A percentile compares a stretch with the other conserved stretches of the same genome.
Evolutionary conservation across 257 asterid species (phyloP).

Genomic region (Rubia yunnanensis): DNA sequence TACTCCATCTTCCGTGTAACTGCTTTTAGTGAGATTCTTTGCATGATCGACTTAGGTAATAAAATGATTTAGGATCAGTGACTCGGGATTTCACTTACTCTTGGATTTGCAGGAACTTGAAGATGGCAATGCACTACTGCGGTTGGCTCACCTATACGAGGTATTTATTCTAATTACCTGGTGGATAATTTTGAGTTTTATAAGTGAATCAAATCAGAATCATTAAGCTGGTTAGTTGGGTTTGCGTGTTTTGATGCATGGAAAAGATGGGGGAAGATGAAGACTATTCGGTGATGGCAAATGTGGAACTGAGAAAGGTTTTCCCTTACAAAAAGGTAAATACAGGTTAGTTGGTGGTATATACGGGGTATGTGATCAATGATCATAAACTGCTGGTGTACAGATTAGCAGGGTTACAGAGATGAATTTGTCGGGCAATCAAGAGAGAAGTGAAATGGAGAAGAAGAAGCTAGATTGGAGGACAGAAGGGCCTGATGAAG

Average conservation of each 20-base stretch:
- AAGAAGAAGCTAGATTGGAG: conserved; percentile 56
- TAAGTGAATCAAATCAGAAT: background rate
- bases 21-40: background rate
- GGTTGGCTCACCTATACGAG: conserved; percentile 84
- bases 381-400: background rate
- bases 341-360: background rate
- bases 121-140: conserved; percentile 57
- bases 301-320: conserved; percentile 64
- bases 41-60: background rate
- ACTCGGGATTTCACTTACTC: background rate
- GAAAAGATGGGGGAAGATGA: conserved; percentile 61
- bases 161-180: conserved; percentile 21
- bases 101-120: conserved; percentile 50
- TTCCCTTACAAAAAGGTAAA: conserved; percentile 27
- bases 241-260: conserved; percentile 16
- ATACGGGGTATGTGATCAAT: background rate
- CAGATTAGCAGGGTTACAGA: conserved; percentile 53
- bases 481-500: conserved; percentile 29
- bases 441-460: conserved; percentile 65
- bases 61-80: no score
- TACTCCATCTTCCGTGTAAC: background rate
- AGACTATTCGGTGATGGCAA: conserved; percentile 44
- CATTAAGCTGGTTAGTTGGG: background rate
- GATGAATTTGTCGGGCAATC: conserved; percentile 64
- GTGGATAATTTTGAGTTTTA: background rate